Conservation (phyloP, 1,284 basidiomycete genomes). For the Erythrobasidium hasegawianum region DNA sequence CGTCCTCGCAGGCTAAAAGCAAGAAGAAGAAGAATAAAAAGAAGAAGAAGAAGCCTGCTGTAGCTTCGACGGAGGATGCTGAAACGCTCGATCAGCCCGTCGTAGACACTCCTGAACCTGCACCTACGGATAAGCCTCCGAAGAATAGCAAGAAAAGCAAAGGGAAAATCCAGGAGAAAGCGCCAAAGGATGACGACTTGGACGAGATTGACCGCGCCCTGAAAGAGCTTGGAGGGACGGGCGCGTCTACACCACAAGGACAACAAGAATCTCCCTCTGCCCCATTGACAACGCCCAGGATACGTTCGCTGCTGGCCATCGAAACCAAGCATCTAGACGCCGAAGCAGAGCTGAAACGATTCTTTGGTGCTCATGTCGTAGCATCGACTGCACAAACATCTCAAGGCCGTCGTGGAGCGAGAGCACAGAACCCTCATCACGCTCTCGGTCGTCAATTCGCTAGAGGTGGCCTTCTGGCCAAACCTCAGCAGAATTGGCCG, state of each 20-base stretch:
- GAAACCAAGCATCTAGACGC: conserved; percentile 74
- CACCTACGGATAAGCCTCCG: conserved; percentile 31
- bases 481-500: conserved; percentile 50
- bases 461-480: conserved; percentile 41
- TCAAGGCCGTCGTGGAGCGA: conserved; percentile 30
- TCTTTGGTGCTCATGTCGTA: conserved; percentile 86
- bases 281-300: conserved; percentile 32
- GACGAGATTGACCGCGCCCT: conserved; percentile 79
- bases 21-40: conserved; percentile 60
- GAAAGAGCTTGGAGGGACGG: conserved; percentile 62
- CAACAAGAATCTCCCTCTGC: conserved; percentile 1
- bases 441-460: conserved; percentile 47
- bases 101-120: neutral
- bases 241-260: conserved; percentile 48
- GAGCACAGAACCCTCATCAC: conserved; percentile 44
- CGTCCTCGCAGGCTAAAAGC: conserved; percentile 49
- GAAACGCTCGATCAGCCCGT: neutral
- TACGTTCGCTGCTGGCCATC: conserved; percentile 63
- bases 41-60: conserved; percentile 17
- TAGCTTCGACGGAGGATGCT: neutral
- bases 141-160: conserved; percentile 42
- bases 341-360: conserved; percentile 80
- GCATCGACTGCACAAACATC: conserved; percentile 54
- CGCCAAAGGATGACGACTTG: conserved; percentile 54
- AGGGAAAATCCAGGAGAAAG: conserved; percentile 29